A percentile compares a stretch with the other conserved stretches of the same genome.
These are phyloP conservation scores for Sutorius eximius DNA, from an alignment of 1,284 basidiomycete genomes.

Conservation along the genomic window DNA sequence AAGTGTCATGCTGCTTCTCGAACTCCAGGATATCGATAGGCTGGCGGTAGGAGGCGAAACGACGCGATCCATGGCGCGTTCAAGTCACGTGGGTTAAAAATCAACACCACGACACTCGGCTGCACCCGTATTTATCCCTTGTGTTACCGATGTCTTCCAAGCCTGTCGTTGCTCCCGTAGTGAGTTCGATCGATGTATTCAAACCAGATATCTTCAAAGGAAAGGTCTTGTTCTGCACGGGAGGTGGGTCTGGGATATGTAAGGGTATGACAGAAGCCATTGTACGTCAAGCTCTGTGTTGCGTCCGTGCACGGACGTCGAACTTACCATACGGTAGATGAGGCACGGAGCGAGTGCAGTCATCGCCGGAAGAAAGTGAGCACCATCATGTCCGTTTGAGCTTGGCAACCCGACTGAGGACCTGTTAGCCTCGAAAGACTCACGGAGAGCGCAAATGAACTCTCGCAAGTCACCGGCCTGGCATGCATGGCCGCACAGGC, in stretches of 20 bases:
- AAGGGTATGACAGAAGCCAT: slow-evolving; percentile 83
- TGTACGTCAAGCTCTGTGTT: slow-evolving; percentile 42
- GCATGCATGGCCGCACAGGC: slow-evolving; percentile 75
- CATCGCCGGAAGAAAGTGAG: slow-evolving; percentile 88
- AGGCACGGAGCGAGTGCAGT: slow-evolving; percentile 78
- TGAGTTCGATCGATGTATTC: slow-evolving; percentile 66
- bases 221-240: slow-evolving; percentile 93
- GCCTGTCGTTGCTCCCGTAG: slow-evolving; percentile 40
- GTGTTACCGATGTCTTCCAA: slow-evolving; percentile 13
- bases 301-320: neutral
- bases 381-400: slow-evolving; percentile 1
- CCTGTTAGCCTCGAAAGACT: slow-evolving; percentile 73
- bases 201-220: slow-evolving; percentile 82
- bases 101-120: slow-evolving; percentile 12
- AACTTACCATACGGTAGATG: slow-evolving; percentile 54
- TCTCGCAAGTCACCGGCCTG: slow-evolving; percentile 69
- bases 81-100: slow-evolving; percentile 25
- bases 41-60: neutral
- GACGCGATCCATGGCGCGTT: slow-evolving; percentile 8
- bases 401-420: neutral
- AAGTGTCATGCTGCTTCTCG: slow-evolving; percentile 17
- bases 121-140: no score
- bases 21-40: neutral
- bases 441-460: slow-evolving; percentile 66
- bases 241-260: slow-evolving; percentile 90